Evolutionary conservation across 352 stramenopile genomes (phyloP).

Genomic region (Albugo candida): DNA sequence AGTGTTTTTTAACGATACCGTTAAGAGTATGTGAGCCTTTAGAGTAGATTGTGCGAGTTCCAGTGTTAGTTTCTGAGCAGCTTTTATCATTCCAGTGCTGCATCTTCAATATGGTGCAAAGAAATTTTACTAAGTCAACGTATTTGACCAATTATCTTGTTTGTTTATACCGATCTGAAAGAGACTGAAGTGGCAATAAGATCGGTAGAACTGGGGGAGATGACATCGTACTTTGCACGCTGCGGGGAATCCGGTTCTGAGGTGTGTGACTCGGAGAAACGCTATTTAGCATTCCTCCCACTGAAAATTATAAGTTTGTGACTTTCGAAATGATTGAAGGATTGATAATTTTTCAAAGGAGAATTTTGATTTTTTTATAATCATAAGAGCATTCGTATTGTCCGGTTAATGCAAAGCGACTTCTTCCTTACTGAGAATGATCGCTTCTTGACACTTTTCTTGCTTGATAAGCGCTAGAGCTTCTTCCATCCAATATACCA

Average conservation of each 20-base stretch:
- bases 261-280: constrained; percentile 32
- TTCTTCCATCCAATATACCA: constrained; percentile 25
- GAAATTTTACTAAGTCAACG: constrained; percentile 45
- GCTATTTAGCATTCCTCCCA: constrained; percentile 50
- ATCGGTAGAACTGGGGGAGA: background rate
- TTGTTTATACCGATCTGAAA: constrained; percentile 55
- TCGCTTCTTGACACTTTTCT: constrained; percentile 49
- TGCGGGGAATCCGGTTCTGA: constrained; percentile 53
- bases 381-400: constrained; percentile 74
- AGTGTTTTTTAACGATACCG: constrained; percentile 6
- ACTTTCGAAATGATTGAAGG: background rate
- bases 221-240: constrained; percentile 44
- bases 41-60: constrained; percentile 37
- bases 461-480: constrained; percentile 44
- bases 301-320: constrained; percentile 9
- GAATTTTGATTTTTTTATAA: constrained; percentile 51
- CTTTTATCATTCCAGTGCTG: constrained; percentile 53
- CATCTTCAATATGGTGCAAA: constrained; percentile 36
- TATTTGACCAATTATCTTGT: constrained; percentile 31
- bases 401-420: constrained; percentile 57
- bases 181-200: constrained; percentile 25
- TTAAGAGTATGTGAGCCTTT: constrained; percentile 28
- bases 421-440: constrained; percentile 33
- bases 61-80: constrained; percentile 58
- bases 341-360: constrained; percentile 33